Percentiles rank a stretch among this genome's conserved stretches.
Conservation (phyloP, 2,329 filamentous ascomycete species). For the Epichloe sp. region DNA sequence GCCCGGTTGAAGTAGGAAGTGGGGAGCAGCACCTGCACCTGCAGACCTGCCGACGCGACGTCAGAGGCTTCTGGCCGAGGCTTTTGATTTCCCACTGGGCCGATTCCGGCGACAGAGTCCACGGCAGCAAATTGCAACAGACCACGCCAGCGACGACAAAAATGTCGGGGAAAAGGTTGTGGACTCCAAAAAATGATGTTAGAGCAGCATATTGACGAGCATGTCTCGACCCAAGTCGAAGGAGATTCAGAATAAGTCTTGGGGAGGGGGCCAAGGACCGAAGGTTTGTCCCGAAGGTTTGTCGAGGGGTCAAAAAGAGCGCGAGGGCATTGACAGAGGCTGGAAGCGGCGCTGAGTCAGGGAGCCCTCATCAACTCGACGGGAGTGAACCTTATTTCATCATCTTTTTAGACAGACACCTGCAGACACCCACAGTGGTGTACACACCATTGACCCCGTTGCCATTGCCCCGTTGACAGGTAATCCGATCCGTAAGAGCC, state of each 20-base stretch:
- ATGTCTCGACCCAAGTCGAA: neutral
- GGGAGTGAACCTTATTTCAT: neutral
- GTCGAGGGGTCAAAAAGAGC: neutral
- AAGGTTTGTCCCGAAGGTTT: neutral
- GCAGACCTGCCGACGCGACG: constrained; percentile 3
- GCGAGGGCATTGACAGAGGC: neutral
- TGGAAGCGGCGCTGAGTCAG: neutral
- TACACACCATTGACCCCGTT: no score
- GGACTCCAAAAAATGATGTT: neutral
- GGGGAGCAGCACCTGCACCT: constrained; percentile 1
- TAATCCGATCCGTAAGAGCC: no score
- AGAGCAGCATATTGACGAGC: constrained; percentile 1
- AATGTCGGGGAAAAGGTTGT: neutral
- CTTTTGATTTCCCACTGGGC: constrained; percentile 1
- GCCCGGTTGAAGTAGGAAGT: constrained; percentile 3
- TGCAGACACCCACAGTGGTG: neutral
- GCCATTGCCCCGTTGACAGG: no score
- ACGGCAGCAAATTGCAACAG: neutral
- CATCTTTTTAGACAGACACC: no score
- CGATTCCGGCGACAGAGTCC: constrained; percentile 4
- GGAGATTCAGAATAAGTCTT: neutral
- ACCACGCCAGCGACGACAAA: neutral
- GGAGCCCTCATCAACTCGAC: neutral
- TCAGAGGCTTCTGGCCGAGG: constrained; percentile 7
- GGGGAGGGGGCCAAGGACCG: neutral